phyloP scores from a whole-genome alignment of 2,329 filamentous ascomycete species.

The Coniella vitis region DNA sequence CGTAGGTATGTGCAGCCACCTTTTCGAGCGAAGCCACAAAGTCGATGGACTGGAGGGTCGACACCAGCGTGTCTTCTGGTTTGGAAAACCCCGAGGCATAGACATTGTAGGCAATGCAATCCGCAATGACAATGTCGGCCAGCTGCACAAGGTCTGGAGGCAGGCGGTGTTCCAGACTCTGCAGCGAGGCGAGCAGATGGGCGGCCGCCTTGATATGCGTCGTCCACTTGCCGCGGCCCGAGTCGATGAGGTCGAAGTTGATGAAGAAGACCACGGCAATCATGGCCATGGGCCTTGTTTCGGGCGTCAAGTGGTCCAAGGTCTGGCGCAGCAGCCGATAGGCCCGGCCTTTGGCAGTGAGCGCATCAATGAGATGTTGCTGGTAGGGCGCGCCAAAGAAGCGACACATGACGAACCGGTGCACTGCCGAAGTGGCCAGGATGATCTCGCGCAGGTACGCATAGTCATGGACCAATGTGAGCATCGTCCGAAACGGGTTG shows the following conservation, averaged over 20 bases:
- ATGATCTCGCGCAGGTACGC: slow-evolving; percentile 40
- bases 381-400: slow-evolving; percentile 23
- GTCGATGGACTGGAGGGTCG: slow-evolving; percentile 31
- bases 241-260: slow-evolving; percentile 40
- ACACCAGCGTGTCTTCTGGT: slow-evolving; percentile 13
- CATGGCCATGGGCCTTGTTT: slow-evolving; percentile 29
- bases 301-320: slow-evolving; percentile 30
- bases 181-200: slow-evolving; percentile 35
- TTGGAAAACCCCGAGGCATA: slow-evolving; percentile 36
- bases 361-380: slow-evolving; percentile 33
- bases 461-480: slow-evolving; percentile 34
- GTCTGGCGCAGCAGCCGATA: slow-evolving; percentile 34
- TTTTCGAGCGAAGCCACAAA: slow-evolving; percentile 31
- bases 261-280: slow-evolving; percentile 43
- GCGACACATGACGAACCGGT: slow-evolving; percentile 37
- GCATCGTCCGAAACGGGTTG: slow-evolving; percentile 40
- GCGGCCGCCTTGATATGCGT: slow-evolving; percentile 38
- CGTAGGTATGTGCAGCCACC: slow-evolving; percentile 38
- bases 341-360: slow-evolving; percentile 39
- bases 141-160: slow-evolving; percentile 26
- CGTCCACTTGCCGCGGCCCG: slow-evolving; percentile 18
- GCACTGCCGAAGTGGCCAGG: slow-evolving; percentile 41
- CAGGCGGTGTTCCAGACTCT: slow-evolving; percentile 11
- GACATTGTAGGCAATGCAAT: slow-evolving; percentile 45
- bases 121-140: slow-evolving; percentile 39